phyloP scores from a whole-genome alignment of 768 basidiomycete species.

The Grammothele lineata region DNA sequence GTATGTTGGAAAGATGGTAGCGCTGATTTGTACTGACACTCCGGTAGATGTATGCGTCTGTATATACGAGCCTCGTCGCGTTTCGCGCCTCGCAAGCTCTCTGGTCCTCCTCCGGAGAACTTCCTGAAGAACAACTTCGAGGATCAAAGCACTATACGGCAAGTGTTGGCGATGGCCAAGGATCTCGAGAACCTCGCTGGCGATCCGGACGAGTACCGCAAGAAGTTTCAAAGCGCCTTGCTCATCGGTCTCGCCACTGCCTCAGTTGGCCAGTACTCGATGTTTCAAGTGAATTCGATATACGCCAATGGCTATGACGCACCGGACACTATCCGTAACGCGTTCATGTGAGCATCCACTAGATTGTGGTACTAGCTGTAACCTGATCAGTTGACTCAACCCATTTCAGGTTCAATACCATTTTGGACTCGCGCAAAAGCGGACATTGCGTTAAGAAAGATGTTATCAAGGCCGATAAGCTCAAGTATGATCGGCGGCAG shows the following conservation, averaged over 20 bases:
- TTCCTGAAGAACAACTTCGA: slow-evolving; percentile 48
- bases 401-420: slow-evolving; percentile 54
- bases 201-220: slow-evolving; percentile 27
- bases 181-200: slow-evolving; percentile 22
- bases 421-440: slow-evolving; percentile 68
- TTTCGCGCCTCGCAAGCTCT: slow-evolving; percentile 45
- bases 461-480: slow-evolving; percentile 39
- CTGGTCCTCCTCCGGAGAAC: slow-evolving; percentile 40
- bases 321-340: slow-evolving; percentile 44
- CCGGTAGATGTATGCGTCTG: slow-evolving; percentile 20
- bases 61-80: slow-evolving; percentile 34
- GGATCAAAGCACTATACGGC: slow-evolving; percentile 39
- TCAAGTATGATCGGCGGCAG: slow-evolving; percentile 29
- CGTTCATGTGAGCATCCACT: slow-evolving; percentile 53
- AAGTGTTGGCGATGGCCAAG: slow-evolving; percentile 40
- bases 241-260: slow-evolving; percentile 48
- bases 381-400: background rate
- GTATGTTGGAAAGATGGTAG: slow-evolving; percentile 34
- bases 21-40: background rate
- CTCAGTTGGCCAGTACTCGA: slow-evolving; percentile 57
- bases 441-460: slow-evolving; percentile 47
- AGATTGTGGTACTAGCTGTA: too few relatives aligned
- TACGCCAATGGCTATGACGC: slow-evolving; percentile 48
- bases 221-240: slow-evolving; percentile 41
- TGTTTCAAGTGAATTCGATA: slow-evolving; percentile 53